phyloP scores from a whole-genome alignment of 2,329 filamentous ascomycete genomes.

The Clonostachys byssicola region DNA sequence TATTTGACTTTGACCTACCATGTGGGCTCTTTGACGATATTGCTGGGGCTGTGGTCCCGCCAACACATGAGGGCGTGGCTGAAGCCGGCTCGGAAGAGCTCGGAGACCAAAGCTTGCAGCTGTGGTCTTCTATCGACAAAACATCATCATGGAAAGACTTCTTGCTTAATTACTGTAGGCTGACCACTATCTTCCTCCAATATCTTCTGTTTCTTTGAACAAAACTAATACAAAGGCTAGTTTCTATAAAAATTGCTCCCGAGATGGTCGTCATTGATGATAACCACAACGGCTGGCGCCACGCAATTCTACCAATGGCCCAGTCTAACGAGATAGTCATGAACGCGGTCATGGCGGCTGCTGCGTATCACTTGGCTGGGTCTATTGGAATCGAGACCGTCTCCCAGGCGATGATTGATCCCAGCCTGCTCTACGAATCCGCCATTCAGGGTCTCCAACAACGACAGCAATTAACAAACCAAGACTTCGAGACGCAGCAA shows the following conservation, averaged over 20 bases:
- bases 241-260: conserved; percentile 12
- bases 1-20: too few species aligned
- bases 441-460: conserved; percentile 8
- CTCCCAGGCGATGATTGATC: conserved; percentile 1
- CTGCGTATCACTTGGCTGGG: conserved; percentile 13
- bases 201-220: too few species aligned
- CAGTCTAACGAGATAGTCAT: conserved; percentile 12
- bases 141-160: too few species aligned
- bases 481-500: conserved; percentile 5
- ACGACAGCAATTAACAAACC: conserved; percentile 7
- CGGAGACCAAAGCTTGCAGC: too few species aligned
- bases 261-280: conserved; percentile 14
- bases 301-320: conserved; percentile 10
- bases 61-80: too few species aligned
- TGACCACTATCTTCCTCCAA: too few species aligned
- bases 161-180: not conserved
- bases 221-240: conserved; percentile 2
- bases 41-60: too few species aligned
- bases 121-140: too few species aligned
- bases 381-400: not conserved
- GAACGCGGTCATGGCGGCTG: conserved; percentile 15
- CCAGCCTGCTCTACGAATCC: conserved; percentile 7
- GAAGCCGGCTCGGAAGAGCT: too few species aligned
- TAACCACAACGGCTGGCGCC: conserved; percentile 10
- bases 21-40: not conserved